These are phyloP conservation scores for Flaveria brownii DNA, from an alignment of 129 eudicot genomes.

Conservation along the genomic window DNA sequence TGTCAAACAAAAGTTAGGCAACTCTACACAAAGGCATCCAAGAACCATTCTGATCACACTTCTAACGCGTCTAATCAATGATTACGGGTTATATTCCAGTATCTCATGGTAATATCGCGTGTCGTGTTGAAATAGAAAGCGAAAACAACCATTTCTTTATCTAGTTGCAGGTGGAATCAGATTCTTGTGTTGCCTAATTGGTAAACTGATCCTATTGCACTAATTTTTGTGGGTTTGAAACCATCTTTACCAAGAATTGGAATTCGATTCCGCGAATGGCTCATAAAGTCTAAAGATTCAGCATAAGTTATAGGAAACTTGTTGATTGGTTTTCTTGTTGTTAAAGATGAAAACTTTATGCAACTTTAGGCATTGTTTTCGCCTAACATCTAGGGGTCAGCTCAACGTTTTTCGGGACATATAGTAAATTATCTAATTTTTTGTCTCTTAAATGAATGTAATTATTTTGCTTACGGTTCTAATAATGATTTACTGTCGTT, in stretches of 20 bases:
- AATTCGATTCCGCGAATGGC: neutral
- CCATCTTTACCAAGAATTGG: neutral
- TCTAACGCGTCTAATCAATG: slow-evolving; percentile 21
- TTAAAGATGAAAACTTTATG: slow-evolving; percentile 4
- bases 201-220: neutral
- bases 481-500: no score
- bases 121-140: neutral
- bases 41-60: slow-evolving; percentile 30
- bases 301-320: slow-evolving; percentile 16
- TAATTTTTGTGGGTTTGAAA: neutral
- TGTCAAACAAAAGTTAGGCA: slow-evolving; percentile 40
- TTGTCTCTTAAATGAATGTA: no score
- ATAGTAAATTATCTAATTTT: no score
- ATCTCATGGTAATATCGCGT: neutral
- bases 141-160: neutral
- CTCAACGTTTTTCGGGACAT: no score
- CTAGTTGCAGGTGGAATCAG: slow-evolving; percentile 26
- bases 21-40: slow-evolving; percentile 17
- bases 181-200: slow-evolving; percentile 18
- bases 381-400: neutral
- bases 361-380: neutral
- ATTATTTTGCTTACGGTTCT: no score
- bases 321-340: slow-evolving; percentile 4
- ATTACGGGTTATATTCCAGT: slow-evolving; percentile 19
- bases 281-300: neutral